Evolutionary conservation across 2,329 filamentous ascomycete species (phyloP).

Genomic region (Alternaria rosae): DNA sequence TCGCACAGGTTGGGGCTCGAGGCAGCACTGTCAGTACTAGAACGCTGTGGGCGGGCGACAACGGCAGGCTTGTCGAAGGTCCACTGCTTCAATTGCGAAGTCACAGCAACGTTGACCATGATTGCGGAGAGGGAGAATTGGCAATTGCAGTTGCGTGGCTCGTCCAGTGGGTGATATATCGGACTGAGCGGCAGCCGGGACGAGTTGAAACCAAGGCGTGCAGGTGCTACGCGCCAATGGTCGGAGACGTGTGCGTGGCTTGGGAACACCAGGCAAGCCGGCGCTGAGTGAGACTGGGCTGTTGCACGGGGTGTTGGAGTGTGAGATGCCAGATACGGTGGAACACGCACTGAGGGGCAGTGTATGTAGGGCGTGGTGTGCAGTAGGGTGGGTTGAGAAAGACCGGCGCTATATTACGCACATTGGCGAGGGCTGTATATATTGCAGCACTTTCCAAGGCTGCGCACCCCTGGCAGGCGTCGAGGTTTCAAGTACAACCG

Average conservation of each 20-base stretch:
- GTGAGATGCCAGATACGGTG: neutral
- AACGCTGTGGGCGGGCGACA: slow-evolving; percentile 34
- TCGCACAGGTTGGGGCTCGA: slow-evolving; percentile 48
- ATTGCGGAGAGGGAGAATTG: slow-evolving; percentile 20
- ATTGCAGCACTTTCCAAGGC: slow-evolving; percentile 12
- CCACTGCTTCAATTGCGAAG: slow-evolving; percentile 49
- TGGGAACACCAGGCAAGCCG: slow-evolving; percentile 24
- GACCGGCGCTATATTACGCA: slow-evolving; percentile 8
- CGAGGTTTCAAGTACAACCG: slow-evolving; percentile 26
- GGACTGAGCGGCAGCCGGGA: slow-evolving; percentile 22
- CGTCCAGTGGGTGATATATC: slow-evolving; percentile 23
- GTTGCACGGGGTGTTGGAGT: slow-evolving; percentile 18
- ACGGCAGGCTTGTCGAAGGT: slow-evolving; percentile 44
- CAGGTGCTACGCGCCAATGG: slow-evolving; percentile 37
- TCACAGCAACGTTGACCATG: slow-evolving; percentile 43
- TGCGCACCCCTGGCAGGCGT: slow-evolving; percentile 10
- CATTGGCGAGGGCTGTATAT: slow-evolving; percentile 11
- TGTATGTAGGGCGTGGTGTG: neutral
- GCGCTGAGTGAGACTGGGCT: slow-evolving; percentile 30
- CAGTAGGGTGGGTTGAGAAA: slow-evolving; percentile 2
- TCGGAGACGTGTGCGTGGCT: slow-evolving; percentile 27
- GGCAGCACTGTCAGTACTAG: slow-evolving; percentile 41
- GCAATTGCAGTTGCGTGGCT: neutral
- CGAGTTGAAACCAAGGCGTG: slow-evolving; percentile 42
- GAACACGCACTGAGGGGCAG: neutral